Percentiles rank a stretch among this genome's conserved stretches.
Evolutionary conservation across 2,329 filamentous ascomycete genomes (phyloP).

Genomic region (Exophiala xenobiotica): DNA sequence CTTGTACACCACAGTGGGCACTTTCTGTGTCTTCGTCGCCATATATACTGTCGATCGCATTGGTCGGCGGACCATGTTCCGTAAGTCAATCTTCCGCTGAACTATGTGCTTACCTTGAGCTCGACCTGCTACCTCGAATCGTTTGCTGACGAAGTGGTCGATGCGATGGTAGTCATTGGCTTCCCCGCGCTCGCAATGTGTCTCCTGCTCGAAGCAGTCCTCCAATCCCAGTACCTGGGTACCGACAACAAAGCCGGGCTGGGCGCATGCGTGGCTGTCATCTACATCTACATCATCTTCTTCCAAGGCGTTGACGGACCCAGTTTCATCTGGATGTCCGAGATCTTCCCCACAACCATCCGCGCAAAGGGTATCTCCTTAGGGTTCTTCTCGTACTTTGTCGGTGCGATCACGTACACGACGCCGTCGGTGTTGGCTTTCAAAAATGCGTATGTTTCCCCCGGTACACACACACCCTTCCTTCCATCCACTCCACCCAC

Average conservation of each 20-base stretch:
- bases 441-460: not conserved
- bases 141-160: too few relatives aligned
- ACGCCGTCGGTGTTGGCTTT: conserved; percentile 6
- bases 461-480: not conserved
- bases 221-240: conserved; percentile 37
- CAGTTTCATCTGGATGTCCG: conserved; percentile 39
- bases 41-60: conserved; percentile 70
- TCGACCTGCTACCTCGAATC: too few relatives aligned
- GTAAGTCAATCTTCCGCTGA: conserved; percentile 7
- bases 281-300: conserved; percentile 42
- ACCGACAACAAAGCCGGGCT: conserved; percentile 37
- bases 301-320: conserved; percentile 41
- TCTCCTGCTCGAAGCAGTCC: conserved; percentile 39
- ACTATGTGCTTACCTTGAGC: not conserved
- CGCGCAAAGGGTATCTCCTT: conserved; percentile 17
- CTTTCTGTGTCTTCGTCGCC: conserved; percentile 61
- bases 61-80: conserved; percentile 52
- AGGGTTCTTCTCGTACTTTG: conserved; percentile 17
- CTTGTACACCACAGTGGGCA: conserved; percentile 56
- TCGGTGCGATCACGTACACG: conserved; percentile 12
- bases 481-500: not conserved
- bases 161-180: conserved; percentile 13
- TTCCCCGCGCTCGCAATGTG: conserved; percentile 39
- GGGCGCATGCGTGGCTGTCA: conserved; percentile 40
- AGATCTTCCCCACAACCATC: conserved; percentile 21